Percentiles rank a stretch among this genome's conserved stretches.
Conservation (phyloP, 2,329 filamentous ascomycete genomes). For the Fusarium sp. region DNA sequence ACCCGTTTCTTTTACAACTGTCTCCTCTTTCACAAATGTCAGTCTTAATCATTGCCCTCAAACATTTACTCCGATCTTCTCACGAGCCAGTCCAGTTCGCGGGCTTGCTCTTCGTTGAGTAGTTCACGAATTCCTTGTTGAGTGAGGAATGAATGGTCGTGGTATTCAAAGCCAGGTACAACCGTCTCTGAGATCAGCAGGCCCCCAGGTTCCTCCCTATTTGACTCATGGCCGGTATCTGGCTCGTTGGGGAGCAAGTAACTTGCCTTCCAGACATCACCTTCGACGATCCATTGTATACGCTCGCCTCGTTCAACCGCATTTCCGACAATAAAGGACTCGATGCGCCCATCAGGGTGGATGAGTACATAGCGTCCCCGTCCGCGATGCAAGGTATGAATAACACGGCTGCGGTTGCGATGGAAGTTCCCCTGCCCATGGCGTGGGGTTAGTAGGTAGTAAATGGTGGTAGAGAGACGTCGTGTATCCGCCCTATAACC, state of each 20-base stretch:
- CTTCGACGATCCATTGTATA: slow-evolving; percentile 75
- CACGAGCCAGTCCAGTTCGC: slow-evolving; percentile 59
- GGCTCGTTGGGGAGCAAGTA: slow-evolving; percentile 57
- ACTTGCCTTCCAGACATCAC: slow-evolving; percentile 73
- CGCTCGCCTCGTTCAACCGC: slow-evolving; percentile 67
- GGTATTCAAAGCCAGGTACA: slow-evolving; percentile 73
- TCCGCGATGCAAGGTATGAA: slow-evolving; percentile 73
- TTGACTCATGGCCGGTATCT: slow-evolving; percentile 37
- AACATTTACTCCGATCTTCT: slow-evolving; percentile 31
- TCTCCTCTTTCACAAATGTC: neutral
- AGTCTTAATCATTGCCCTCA: neutral
- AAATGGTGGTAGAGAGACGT: slow-evolving; percentile 69
- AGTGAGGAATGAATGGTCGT: slow-evolving; percentile 73
- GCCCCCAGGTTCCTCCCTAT: slow-evolving; percentile 54
- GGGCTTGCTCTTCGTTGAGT: slow-evolving; percentile 59
- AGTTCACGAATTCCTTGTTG: slow-evolving; percentile 60
- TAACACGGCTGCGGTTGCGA: slow-evolving; percentile 67
- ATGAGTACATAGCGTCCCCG: slow-evolving; percentile 72
- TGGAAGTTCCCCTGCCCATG: slow-evolving; percentile 70
- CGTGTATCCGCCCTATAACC: slow-evolving; percentile 55
- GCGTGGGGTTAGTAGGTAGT: slow-evolving; percentile 69
- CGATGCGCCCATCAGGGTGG: slow-evolving; percentile 66
- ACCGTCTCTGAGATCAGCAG: slow-evolving; percentile 75
- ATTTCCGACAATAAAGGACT: slow-evolving; percentile 71
- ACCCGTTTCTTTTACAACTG: neutral